Base-by-base conservation (phyloP, 2,329 filamentous ascomycete genomes). In the Calonectria crousiana region DNA sequence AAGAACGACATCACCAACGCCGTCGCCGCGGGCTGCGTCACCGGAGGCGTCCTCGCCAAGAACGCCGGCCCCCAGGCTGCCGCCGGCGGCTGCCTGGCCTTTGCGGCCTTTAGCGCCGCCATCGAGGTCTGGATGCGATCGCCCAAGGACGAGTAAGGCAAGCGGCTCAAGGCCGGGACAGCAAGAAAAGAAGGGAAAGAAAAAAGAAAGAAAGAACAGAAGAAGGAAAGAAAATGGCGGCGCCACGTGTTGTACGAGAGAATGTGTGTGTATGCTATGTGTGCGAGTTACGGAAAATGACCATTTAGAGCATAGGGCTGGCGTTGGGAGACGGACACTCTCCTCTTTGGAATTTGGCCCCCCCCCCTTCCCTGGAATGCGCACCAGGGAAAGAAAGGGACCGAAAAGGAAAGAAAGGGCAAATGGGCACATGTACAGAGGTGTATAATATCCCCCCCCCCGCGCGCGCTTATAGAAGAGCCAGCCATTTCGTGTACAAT, bases 1-100 rank as follows among this genome's bases (percentile, higher is more conserved):
- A 98, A 98, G 88, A 98, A 98, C 86, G 97, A 98, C 84, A 85
- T 98, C 36, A 91, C 88, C 76, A 99, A 99, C 87, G 95, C 95
- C 69, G 92, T 97, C 6, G 91, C 93, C 6, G 95, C 96, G 0
- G 97, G 97, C 0, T 98, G 96, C 83, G 88, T 98, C 69, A 98
- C 97, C 13, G 97, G 97, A 20, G 97, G 95, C 23, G 94, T 97
- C 69, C 86, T 99, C 76, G 96, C 95, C 62, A 92, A 94, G 76
- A 95, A 94, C 80, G 96, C 95, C 0, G 97, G 97, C 0, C 97
- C 97, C 10, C 95, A 97, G 86, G 97, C 96, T 38, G 94, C 95
- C 65, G 93, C 92, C 2, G 90, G 97, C 5, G 97, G 97, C 1
- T 98, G 96, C 84, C 94, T 92, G 16, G 97, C 96, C 0, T 99